phyloP scores from a whole-genome alignment of 495 filamentous ascomycete species.

The Neurospora sp. region DNA sequence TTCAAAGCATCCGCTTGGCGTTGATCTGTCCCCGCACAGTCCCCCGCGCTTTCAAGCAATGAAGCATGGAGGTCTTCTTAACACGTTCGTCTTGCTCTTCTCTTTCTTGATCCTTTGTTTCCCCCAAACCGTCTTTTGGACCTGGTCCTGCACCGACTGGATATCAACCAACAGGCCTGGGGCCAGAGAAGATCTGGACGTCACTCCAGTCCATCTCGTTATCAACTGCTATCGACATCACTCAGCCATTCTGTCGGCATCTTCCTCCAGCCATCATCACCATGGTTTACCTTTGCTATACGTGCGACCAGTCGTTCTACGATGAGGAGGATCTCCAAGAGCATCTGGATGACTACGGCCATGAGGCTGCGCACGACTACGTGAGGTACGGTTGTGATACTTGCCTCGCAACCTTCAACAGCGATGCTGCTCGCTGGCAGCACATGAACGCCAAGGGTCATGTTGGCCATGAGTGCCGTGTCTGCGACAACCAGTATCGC shows the following conservation, averaged over 20 bases:
- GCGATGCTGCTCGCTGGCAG: conserved; percentile 1
- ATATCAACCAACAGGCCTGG: neutral
- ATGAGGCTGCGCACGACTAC: neutral
- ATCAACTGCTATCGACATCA: neutral
- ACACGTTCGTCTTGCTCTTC: neutral
- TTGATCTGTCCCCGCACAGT: neutral
- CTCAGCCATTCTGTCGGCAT: neutral
- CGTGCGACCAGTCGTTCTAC: neutral
- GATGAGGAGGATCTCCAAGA: neutral
- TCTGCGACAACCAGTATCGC: conserved; percentile 8
- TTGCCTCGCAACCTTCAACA: conserved; percentile 14
- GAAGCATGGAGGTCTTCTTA: neutral
- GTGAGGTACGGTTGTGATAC: conserved; percentile 5
- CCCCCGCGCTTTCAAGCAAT: neutral
- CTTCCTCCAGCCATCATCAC: neutral
- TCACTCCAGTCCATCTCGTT: neutral
- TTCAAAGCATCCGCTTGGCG: neutral
- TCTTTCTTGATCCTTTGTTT: neutral
- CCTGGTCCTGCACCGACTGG: neutral
- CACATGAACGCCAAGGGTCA: conserved; percentile 16
- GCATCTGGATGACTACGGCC: neutral
- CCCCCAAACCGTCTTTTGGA: neutral
- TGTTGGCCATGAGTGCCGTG: conserved; percentile 9
- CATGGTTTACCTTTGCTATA: neutral
- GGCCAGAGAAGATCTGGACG: neutral